These are phyloP conservation scores for Tetrapisispora taiwanensis DNA, from an alignment of 805 yeast species.

Conservation along the genomic window DNA sequence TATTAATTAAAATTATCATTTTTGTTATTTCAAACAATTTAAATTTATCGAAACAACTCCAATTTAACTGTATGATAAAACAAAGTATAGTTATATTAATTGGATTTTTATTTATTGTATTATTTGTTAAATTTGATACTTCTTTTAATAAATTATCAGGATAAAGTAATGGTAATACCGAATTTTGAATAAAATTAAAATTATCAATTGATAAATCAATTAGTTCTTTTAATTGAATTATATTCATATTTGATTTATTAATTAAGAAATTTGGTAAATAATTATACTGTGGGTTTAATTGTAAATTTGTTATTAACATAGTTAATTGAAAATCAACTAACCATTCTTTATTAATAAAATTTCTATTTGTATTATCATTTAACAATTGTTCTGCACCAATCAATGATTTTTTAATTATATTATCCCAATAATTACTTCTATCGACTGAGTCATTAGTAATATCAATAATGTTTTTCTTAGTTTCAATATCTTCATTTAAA, in stretches of 20 bases:
- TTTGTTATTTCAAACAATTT: conserved; percentile 21
- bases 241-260: conserved; percentile 10
- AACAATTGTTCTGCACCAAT: neutral
- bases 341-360: neutral
- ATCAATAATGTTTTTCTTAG: no score
- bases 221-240: conserved; percentile 5
- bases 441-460: neutral
- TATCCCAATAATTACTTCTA: conserved; percentile 22
- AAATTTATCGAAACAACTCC: conserved; percentile 22
- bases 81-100: conserved; percentile 1
- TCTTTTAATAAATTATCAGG: conserved; percentile 14
- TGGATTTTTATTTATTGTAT: neutral
- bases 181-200: conserved; percentile 14
- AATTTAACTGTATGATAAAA: conserved; percentile 23
- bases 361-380: neutral
- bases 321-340: conserved; percentile 6
- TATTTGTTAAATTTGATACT: conserved; percentile 3
- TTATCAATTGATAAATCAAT: conserved; percentile 7
- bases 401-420: conserved; percentile 4
- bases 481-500: neutral
- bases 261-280: conserved; percentile 17
- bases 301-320: conserved; percentile 9
- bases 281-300: conserved; percentile 11
- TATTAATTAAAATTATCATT: conserved; percentile 7
- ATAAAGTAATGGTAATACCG: conserved; percentile 18